Base-by-base conservation (phyloP, 1,139 yeast genomes). In the Nakaseomyces delphensis region DNA sequence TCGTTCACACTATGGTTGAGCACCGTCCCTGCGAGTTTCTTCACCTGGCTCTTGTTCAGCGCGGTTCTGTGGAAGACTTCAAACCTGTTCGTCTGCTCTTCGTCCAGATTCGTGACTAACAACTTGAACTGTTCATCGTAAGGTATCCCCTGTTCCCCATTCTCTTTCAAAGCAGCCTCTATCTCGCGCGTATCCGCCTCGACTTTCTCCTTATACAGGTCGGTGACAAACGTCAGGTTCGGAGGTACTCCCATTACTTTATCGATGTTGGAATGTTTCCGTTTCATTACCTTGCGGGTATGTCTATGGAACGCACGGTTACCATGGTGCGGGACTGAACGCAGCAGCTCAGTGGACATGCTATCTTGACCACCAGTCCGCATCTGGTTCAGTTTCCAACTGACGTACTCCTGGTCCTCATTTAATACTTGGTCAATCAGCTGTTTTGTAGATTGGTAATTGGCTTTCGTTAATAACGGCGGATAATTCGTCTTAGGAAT, bases 11-110 rank as follows among this genome's bases (percentile, higher is more conserved):
- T 78, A 58, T 87, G 96, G 19, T 87, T 87, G 39, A 85, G 67
- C 0, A 83, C 83, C 11, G 83, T 76, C 52, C 83, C 82, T 13
- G 95, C 89, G 18, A 87, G 69, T 55, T 83, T 84, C 60, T 84
- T 84, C 11, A 89, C 84, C 2, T 87, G 86, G 2, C 80, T 75
- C 49, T 83, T 79, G 55, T 83, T 86, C 40, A 91, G 67, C 28
- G 86, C 82, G 44, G 94, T 83, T 51, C 97, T 70, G 51, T 96
- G 73, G 60, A 80, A 87, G 10, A 84, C 85, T 58, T 87, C 96
- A 62, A 87, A 89, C 41, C 96, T 65, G 47, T 80, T 80, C 81
- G 85, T 81, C 58, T 91, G 96, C 31, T 79, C 84, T n/a, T 76
- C 76, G 46, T 83, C 80, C 57, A 91, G 77, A 50, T 79, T 77